Percentiles rank a stretch among this genome's conserved stretches.
These are phyloP conservation scores for Thalia dealbata DNA, from an alignment of 176 grass and related monocot genomes.

Conservation along the genomic window DNA sequence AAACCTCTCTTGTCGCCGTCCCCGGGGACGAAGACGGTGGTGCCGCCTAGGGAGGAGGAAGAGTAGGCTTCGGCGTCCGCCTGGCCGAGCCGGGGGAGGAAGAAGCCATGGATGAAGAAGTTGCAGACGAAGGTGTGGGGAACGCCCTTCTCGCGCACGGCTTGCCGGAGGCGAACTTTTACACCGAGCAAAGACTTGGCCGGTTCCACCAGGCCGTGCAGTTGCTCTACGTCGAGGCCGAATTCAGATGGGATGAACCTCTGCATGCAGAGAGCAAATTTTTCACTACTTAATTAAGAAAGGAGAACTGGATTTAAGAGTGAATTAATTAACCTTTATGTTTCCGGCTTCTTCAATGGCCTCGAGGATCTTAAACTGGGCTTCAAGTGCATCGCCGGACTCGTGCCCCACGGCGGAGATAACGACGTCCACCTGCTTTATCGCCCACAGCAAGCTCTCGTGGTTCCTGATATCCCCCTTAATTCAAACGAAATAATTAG, in stretches of 20 bases:
- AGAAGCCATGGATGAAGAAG: constrained; percentile 9
- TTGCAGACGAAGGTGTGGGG: constrained; percentile 13
- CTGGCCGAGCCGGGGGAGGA: constrained; percentile 1
- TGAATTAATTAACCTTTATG: neutral
- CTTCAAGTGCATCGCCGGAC: neutral
- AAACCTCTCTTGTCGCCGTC: neutral
- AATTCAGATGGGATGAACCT: constrained; percentile 8
- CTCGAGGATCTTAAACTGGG: neutral
- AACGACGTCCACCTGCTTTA: neutral
- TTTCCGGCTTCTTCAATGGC: constrained; percentile 1
- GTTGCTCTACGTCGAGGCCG: constrained; percentile 7
- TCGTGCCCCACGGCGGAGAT: neutral
- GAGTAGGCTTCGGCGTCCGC: neutral
- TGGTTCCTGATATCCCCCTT: neutral
- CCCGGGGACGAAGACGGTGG: neutral
- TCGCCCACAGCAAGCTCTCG: neutral
- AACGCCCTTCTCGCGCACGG: neutral
- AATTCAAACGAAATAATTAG: neutral
- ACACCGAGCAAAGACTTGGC: constrained; percentile 1
- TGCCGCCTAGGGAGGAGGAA: neutral
- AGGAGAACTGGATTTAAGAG: too few relatives aligned
- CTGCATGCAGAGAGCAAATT: too few relatives aligned
- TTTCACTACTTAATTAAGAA: too few relatives aligned
- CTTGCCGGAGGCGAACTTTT: constrained; percentile 4
- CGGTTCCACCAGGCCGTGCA: constrained; percentile 8